phyloP scores from a whole-genome alignment of 2,329 filamentous ascomycete genomes.

The Phyllosticta citriasiana region DNA sequence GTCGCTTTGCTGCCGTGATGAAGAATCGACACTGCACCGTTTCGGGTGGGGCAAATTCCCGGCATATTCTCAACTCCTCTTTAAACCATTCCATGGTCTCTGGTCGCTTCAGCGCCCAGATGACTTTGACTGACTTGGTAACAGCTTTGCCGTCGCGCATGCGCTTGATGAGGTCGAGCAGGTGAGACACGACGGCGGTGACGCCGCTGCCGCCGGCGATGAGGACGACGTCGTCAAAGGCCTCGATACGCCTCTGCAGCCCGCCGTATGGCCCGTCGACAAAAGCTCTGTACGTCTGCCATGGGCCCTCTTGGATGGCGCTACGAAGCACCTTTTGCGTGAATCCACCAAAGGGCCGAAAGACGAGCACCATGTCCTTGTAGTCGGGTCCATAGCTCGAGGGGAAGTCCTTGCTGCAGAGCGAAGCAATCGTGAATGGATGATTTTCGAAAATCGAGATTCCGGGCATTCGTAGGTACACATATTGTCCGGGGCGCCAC shows the following conservation, averaged over 20 bases:
- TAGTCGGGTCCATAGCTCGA: slow-evolving; percentile 84
- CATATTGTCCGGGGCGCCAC: slow-evolving; percentile 90
- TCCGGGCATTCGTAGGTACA: slow-evolving; percentile 88
- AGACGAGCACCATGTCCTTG: slow-evolving; percentile 81
- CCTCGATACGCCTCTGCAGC: slow-evolving; percentile 79
- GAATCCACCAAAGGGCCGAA: slow-evolving; percentile 85
- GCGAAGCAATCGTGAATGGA: slow-evolving; percentile 86
- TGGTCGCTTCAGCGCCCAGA: slow-evolving; percentile 87
- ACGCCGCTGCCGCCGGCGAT: slow-evolving; percentile 93
- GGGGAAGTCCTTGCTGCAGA: slow-evolving; percentile 87
- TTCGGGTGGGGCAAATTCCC: slow-evolving; percentile 78
- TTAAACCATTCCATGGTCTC: slow-evolving; percentile 98
- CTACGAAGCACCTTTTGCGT: slow-evolving; percentile 76
- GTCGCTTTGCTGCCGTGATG: slow-evolving; percentile 67
- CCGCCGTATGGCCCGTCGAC: slow-evolving; percentile 92
- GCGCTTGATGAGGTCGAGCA: slow-evolving; percentile 88
- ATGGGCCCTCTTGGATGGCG: slow-evolving; percentile 74
- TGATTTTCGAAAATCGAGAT: slow-evolving; percentile 89
- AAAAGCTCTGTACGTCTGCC: slow-evolving; percentile 86
- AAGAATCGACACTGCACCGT: slow-evolving; percentile 91
- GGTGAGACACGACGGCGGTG: slow-evolving; percentile 82
- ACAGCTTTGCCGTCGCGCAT: slow-evolving; percentile 94
- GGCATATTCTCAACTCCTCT: slow-evolving; percentile 84
- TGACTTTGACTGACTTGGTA: slow-evolving; percentile 77
- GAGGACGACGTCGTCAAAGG: slow-evolving; percentile 87